Base-by-base conservation (phyloP, 169 alveolate genomes). In the Sarcocystis neurona region DNA sequence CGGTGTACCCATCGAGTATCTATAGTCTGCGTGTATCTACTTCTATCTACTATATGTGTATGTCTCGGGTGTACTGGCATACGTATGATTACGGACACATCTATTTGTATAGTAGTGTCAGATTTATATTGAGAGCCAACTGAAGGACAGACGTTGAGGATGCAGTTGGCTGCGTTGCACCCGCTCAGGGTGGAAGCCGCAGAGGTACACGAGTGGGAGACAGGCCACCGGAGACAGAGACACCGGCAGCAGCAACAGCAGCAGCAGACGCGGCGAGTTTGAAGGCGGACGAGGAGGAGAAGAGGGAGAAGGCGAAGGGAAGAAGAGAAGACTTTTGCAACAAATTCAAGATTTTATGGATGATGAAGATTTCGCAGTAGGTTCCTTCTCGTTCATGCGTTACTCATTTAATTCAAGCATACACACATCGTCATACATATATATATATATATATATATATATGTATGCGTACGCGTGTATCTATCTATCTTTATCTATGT, bases 271-370 rank as follows among this genome's bases (percentile, higher is more conserved):
- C 66, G 30, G n/a, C n/a, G n/a, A n/a, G n/a, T n/a, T n/a, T n/a
- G n/a, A n/a, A n/a, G n/a, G n/a, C n/a, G n/a, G n/a, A n/a, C n/a
- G n/a, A n/a, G n/a, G n/a, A n/a, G 66, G 66, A 53, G 23, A 53
- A 53, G 66, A 12, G 66, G 12, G 23, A 15, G 66, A 23, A 53
- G 66, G 23, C 23, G 66, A 53, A 23, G 66, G 23, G 23, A 23
- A 23, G 66, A 23, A 12, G 66, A 53, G 30, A 15, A 12, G 66
- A 12, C 66, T 72, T 39, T 18, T 39, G 47, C 82, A 72, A 18
- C 6, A 75, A 27, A 72, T 75, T 10, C 77, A 79, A 39, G 87
- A 79, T 41, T 79, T 79, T 53, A 79, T 79, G 87, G 87, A 79
- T 34, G 56, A 79, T 30, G 87, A 79, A 48, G 87, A 79, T 34